Base-by-base conservation (phyloP, 768 basidiomycete genomes). In the Boletus fagicola region DNA sequence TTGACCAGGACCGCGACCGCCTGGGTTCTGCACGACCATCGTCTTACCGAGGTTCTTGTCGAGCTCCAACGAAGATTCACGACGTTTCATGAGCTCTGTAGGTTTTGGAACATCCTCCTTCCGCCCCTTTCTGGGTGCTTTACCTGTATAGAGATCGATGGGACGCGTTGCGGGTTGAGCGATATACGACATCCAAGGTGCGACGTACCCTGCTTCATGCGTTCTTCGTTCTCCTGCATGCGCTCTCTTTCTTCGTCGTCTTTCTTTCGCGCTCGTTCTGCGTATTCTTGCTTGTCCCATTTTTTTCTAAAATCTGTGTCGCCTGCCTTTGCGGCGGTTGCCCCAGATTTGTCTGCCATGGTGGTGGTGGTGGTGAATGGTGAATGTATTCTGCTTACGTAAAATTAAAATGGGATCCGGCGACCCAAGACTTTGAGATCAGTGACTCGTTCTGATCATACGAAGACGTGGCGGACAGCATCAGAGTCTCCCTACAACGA, bases 11-110 rank as follows among this genome's bases (percentile, higher is more conserved):
- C 95, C 95, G 60, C 85, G 81, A 18, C 85, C 91, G 39, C 88
- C 84, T 2, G 85, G 83, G 68, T 88, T 87, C 66, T 92, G 86
- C 12, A 99, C 94, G 58, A 99, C 88, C 82, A 95, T 90, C 0
- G 91, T 96, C 81, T 98, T 98, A 65, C 83, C 83, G 35, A 98
- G 80, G 74, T 98, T 97, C 78, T 95, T 97, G 66, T 97, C 93
- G 26, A 99, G 85, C 52, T 93, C 94, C 9, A 99, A 77, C 24
- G 90, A 82, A 1, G 74, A 78, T 38, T 94, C 94, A 45, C 97
- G 88, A 63, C 85, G 87, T 69, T 97, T 85, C 86, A 98, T 90
- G 54, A 92, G 82, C 65, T 97, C 87, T 3, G 94, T 98, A 2
- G 97, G 91, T 68, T 94, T 95, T 0, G 97, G 96, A 2, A 96